phyloP scores from a whole-genome alignment of 495 filamentous ascomycete genomes.

The Aspergillus ostianus region DNA sequence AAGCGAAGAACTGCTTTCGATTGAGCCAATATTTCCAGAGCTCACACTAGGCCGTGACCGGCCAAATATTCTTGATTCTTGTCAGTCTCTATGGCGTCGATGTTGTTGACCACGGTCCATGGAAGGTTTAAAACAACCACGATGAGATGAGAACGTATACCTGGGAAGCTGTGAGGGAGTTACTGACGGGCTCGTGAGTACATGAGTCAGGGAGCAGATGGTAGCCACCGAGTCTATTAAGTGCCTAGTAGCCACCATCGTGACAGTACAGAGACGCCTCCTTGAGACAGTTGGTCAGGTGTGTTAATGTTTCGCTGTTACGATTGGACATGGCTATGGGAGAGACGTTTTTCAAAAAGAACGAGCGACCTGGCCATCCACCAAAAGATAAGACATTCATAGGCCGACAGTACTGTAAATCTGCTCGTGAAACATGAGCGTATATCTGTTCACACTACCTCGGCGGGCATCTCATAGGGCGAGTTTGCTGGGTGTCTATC shows the following conservation, averaged over 20 bases:
- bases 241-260: constrained; percentile 8
- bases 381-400: constrained; percentile 3
- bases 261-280: constrained; percentile 5
- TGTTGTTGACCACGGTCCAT: constrained; percentile 1
- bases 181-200: constrained; percentile 8
- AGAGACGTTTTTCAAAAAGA: constrained; percentile 5
- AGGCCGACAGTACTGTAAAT: not conserved
- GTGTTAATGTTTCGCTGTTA: not conserved
- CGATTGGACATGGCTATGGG: constrained; percentile 8
- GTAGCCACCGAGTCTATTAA: constrained; percentile 9
- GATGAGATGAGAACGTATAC: constrained; percentile 8
- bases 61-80: constrained; percentile 4
- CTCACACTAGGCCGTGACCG: constrained; percentile 1
- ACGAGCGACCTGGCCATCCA: constrained; percentile 4
- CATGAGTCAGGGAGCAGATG: constrained; percentile 8
- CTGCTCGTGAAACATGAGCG: constrained; percentile 5
- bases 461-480: too few relatives aligned
- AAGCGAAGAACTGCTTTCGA: constrained; percentile 8
- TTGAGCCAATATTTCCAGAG: constrained; percentile 2
- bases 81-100: constrained; percentile 2
- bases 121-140: constrained; percentile 6
- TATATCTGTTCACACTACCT: not conserved
- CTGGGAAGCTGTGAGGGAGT: constrained; percentile 7
- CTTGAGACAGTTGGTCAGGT: constrained; percentile 7
- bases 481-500: too few relatives aligned